Conservation (phyloP, 1,284 basidiomycete genomes). For the Heterobasidion irregulare region DNA sequence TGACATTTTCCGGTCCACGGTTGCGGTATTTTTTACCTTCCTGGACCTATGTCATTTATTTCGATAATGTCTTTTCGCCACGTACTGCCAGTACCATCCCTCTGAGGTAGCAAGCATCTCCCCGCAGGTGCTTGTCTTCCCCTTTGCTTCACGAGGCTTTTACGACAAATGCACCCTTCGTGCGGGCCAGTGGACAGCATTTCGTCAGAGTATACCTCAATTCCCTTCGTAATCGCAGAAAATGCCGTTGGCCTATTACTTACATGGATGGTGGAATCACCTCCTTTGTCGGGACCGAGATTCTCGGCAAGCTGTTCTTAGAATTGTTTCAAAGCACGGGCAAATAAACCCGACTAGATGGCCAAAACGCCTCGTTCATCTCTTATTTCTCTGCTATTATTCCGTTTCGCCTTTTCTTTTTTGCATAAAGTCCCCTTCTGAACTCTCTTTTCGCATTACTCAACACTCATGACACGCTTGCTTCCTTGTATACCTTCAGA, state of each 20-base stretch:
- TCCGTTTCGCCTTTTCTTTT: neutral
- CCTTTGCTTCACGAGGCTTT: no score
- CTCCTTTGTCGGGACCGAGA: neutral
- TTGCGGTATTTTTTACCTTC: neutral
- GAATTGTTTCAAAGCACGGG: neutral
- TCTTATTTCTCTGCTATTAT: neutral
- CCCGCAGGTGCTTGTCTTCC: no score
- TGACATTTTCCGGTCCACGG: neutral
- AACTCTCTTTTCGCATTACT: neutral
- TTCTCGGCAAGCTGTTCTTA: neutral
- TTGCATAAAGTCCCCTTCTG: neutral
- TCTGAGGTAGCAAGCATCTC: no score
- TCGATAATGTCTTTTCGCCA: neutral
- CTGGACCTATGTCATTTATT: neutral
- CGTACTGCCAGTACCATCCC: no score
- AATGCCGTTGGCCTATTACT: neutral
- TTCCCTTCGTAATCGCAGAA: neutral
- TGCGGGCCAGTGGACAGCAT: neutral
- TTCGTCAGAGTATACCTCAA: neutral
- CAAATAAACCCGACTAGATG: neutral
- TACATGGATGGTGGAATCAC: neutral
- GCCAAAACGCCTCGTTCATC: conserved; percentile 6
- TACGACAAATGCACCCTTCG: neutral
- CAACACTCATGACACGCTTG: neutral
- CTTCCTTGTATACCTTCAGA: conserved; percentile 2